These are phyloP conservation scores for Annona cherimola DNA, from an alignment of 164 flowering plant species.

Conservation along the genomic window DNA sequence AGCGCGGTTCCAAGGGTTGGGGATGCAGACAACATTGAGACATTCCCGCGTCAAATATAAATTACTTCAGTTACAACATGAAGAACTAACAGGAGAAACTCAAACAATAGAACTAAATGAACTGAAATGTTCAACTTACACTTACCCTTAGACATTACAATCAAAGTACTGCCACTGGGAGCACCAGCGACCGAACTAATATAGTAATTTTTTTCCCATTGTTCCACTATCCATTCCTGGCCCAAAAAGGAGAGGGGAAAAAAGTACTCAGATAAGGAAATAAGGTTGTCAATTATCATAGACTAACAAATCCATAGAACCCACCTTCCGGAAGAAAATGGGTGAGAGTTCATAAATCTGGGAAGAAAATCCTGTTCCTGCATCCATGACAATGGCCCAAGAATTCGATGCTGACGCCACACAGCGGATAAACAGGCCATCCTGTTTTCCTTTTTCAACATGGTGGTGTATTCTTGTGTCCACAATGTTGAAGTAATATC, in stretches of 20 bases:
- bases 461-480: constrained; percentile 73
- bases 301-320: not conserved
- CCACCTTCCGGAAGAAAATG: constrained; percentile 70
- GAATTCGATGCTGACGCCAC: constrained; percentile 68
- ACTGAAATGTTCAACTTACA: not conserved
- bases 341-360: constrained; percentile 80
- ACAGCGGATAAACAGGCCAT: constrained; percentile 74
- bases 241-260: constrained; percentile 2
- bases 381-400: constrained; percentile 96
- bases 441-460: constrained; percentile 83
- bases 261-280: not conserved
- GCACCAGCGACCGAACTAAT: constrained; percentile 90
- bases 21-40: not conserved
- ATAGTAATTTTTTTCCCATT: constrained; percentile 86
- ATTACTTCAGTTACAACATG: not conserved
- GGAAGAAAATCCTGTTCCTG: constrained; percentile 70
- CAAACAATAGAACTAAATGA: too few species aligned
- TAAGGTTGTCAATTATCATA: not conserved
- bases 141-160: constrained; percentile 90
- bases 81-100: not conserved
- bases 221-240: constrained; percentile 97
- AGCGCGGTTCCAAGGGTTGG: not conserved
- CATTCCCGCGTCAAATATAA: not conserved
- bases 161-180: constrained; percentile 75
- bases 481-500: constrained; percentile 89